Percentiles rank a stretch among this genome's conserved stretches.
These are phyloP conservation scores for Sporothrix curviconia DNA, from an alignment of 2,329 filamentous ascomycete genomes.

Conservation along the genomic window DNA sequence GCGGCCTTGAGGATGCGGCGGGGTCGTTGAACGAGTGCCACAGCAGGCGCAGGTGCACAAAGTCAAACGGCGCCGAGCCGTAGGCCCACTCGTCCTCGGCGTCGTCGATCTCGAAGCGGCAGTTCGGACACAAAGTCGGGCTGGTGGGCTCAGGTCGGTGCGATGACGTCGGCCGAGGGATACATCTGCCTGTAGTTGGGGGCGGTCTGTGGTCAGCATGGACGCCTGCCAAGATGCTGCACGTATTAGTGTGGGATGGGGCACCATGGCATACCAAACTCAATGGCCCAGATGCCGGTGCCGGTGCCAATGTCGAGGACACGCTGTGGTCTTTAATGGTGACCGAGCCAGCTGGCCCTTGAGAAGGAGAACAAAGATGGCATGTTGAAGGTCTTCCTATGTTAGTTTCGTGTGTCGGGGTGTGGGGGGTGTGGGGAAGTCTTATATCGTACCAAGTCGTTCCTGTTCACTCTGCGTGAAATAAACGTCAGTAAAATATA, in stretches of 20 bases:
- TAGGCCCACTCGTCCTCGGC: slow-evolving; percentile 46
- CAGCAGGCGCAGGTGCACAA: slow-evolving; percentile 45
- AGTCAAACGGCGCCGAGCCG: slow-evolving; percentile 44
- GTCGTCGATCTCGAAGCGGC: slow-evolving; percentile 59
- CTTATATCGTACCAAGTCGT: slow-evolving; percentile 11
- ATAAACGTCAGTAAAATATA: background rate
- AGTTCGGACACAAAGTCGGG: slow-evolving; percentile 51
- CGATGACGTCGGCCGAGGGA: slow-evolving; percentile 36
- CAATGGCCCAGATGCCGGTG: slow-evolving; percentile 16
- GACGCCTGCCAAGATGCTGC: too few relatives aligned
- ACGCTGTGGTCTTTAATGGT: slow-evolving; percentile 17
- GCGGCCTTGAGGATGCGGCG: slow-evolving; percentile 22
- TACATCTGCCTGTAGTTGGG: too few relatives aligned
- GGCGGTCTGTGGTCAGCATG: too few relatives aligned
- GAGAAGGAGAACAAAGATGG: slow-evolving; percentile 16
- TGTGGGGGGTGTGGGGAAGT: too few relatives aligned
- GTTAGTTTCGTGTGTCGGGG: too few relatives aligned
- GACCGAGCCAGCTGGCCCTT: slow-evolving; percentile 20
- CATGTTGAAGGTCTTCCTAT: slow-evolving; percentile 16
- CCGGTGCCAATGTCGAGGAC: slow-evolving; percentile 20
- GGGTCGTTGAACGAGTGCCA: slow-evolving; percentile 20
- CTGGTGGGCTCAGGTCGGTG: slow-evolving; percentile 45
- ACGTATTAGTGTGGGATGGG: background rate
- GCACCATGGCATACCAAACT: slow-evolving; percentile 13
- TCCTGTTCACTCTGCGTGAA: slow-evolving; percentile 17